A percentile compares a stretch with the other conserved stretches of the same genome.
These are phyloP conservation scores for Gonium pectorale DNA, from an alignment of 139 green algal genomes.

Conservation along the genomic window DNA sequence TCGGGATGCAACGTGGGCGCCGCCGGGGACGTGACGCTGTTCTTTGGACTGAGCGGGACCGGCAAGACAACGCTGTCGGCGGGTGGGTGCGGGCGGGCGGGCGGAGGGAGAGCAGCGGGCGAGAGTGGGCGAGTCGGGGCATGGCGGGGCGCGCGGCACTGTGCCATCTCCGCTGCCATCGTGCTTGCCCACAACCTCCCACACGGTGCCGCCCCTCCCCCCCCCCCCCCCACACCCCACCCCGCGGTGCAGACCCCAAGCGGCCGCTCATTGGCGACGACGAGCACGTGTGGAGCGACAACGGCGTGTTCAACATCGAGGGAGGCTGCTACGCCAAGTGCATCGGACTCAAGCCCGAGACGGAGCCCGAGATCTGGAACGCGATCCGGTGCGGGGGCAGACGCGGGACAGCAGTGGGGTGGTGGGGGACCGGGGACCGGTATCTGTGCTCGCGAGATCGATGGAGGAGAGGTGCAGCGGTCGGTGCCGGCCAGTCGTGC, in stretches of 20 bases:
- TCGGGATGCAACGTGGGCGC: slow-evolving; percentile 89
- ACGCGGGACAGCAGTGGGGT: background rate
- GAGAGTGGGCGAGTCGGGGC: no score
- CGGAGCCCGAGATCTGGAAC: slow-evolving; percentile 93
- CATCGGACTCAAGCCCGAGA: slow-evolving; percentile 72
- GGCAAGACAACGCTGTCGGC: slow-evolving; percentile 85
- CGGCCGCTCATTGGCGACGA: slow-evolving; percentile 94
- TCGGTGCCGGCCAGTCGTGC: no score
- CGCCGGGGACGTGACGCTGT: slow-evolving; percentile 80
- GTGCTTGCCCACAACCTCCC: no score
- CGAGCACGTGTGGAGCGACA: slow-evolving; percentile 93
- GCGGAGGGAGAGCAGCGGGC: background rate
- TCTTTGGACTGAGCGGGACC: slow-evolving; percentile 89
- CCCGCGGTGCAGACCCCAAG: slow-evolving; percentile 69
- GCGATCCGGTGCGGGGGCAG: slow-evolving; percentile 82
- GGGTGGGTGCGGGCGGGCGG: background rate
- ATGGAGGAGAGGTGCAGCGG: no score
- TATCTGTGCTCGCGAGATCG: no score
- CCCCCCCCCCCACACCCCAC: background rate
- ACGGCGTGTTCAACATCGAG: slow-evolving; percentile 96
- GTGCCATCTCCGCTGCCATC: no score
- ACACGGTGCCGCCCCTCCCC: background rate
- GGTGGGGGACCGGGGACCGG: no score
- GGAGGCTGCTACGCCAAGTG: slow-evolving; percentile 97
- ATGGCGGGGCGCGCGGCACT: no score